Base-by-base conservation (phyloP, 1,139 yeast species). In the Taphrina populina region DNA sequence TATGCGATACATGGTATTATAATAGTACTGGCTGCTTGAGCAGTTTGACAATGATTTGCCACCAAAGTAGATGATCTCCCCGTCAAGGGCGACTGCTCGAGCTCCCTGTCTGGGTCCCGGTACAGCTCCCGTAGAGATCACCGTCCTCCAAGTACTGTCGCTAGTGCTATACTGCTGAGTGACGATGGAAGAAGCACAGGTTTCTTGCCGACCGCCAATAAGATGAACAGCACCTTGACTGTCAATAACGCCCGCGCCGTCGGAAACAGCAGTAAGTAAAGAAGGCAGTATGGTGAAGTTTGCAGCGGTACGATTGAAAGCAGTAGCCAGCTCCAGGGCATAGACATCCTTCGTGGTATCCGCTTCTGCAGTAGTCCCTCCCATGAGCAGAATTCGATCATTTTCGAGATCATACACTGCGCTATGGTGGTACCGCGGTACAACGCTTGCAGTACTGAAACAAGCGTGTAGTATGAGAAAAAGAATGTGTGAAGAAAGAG, bases 41-140 rank as follows among this genome's bases (percentile, higher is more conserved):
- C 54, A 49, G 11, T 10, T 26, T 10, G 45, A 10, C 5, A 49
- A 32, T 3, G 54, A 49, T 24, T 41, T 40, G 7, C 54, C 54
- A 8, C 54, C 54, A 39, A 49, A 39, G 40, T 39, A 49, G n/a
- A 49, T 26, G 15, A 39, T 32, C 3, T 49, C 23, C 23, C 34
- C 21, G 13, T 49, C 24, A 4, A 36, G 13, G 20, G 20, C 4
- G n/a, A 34, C 41, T 7, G 46, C 46, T 4, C 54, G 45, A 4
- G 54, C 54, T 7, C 54, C 54, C 6, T 33, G 26, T 17, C 54
- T 30, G 7, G 54, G 46, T 2, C 46, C 30, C 26, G 54, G 54
- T n/a, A 23, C 15, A n/a, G 33, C 19, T 4, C 54, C 54, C 10
- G 32, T 21, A 23, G 26, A 3, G n/a, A 19, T 17, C 2, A 11